Evolutionary conservation across 768 basidiomycete species (phyloP), one percentile per base, ranked within the genome.

Genomic region (Melanogaster broomeanus): DNA sequence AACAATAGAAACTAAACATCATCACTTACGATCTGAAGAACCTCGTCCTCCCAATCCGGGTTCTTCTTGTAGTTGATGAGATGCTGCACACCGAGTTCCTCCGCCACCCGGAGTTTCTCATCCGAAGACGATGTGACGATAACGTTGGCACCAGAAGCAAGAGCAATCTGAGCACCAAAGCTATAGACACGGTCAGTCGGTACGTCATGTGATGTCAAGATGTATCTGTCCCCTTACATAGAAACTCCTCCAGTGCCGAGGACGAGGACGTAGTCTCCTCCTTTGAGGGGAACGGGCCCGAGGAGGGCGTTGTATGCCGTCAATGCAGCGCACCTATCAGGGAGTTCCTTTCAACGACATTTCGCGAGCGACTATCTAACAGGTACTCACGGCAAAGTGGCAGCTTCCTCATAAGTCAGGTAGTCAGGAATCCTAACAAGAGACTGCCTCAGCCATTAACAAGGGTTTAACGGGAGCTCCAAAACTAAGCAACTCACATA

Each of bases 41-140:
- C 79, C 56, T 83, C 76, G 31, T 78, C 63, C 35, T 84, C 80
- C 85, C 85, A 88, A 37, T 83, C 63, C 2, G 79, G 77, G 2
- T 69, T 72, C 53, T 67, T 78, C 51, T 74, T 80, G 64, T 87
- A 88, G 70, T 87, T 85, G 69, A 88, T 83, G 18, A 79, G 57
- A 48, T 83, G 70, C 13, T 76, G 72, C 12, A 73, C 77, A 19
- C 85, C 83, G 18, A 84, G 74, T 39, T 74, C 74, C 40, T 71
- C 66, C 9, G 76, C 83, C 25, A 77, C 55, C 52, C 77, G 72
- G 15, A 86, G 72, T 58, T 88, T 89, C 42, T 77, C 74, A 57
- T 87, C 83, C 0, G 82, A 83, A 1, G 84, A 86, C 1, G 85
- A 87, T 0, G 85, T 88, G 24, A 76, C 75, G 56, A 89, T 85